These are phyloP conservation scores for Capronia americana DNA, from an alignment of 2,329 filamentous ascomycete genomes.

Conservation along the genomic window DNA sequence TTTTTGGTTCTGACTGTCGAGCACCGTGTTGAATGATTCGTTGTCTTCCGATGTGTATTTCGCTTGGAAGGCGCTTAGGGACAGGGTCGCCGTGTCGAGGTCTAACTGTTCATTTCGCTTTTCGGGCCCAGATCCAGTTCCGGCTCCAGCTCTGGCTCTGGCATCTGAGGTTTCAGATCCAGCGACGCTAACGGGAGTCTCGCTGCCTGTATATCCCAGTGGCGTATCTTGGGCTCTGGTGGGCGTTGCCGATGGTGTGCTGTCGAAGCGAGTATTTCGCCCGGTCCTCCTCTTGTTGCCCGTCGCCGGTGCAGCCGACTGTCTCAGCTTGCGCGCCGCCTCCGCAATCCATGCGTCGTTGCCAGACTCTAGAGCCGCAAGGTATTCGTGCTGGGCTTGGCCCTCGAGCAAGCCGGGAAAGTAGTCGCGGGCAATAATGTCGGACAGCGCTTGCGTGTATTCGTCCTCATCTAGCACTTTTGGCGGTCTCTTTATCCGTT, in stretches of 20 bases:
- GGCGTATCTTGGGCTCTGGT: slow-evolving; percentile 34
- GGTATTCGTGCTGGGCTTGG: slow-evolving; percentile 87
- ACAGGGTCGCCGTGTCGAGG: slow-evolving; percentile 75
- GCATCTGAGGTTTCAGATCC: slow-evolving; percentile 43
- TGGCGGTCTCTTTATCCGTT: slow-evolving; percentile 88
- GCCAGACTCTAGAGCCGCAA: slow-evolving; percentile 86
- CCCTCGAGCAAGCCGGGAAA: slow-evolving; percentile 89
- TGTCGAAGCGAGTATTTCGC: slow-evolving; percentile 40
- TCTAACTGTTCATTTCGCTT: slow-evolving; percentile 46
- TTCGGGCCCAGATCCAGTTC: slow-evolving; percentile 39
- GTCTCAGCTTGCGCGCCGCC: slow-evolving; percentile 72
- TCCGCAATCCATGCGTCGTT: slow-evolving; percentile 85
- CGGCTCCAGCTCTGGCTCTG: slow-evolving; percentile 46
- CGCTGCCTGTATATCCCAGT: slow-evolving; percentile 43
- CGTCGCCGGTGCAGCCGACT: slow-evolving; percentile 81
- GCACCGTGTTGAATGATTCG: slow-evolving; percentile 89
- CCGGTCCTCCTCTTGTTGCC: slow-evolving; percentile 37
- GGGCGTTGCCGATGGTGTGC: slow-evolving; percentile 27
- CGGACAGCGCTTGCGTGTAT: slow-evolving; percentile 86
- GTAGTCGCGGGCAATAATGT: slow-evolving; percentile 96
- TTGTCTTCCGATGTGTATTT: slow-evolving; percentile 98
- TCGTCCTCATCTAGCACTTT: slow-evolving; percentile 91
- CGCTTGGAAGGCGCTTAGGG: slow-evolving; percentile 82
- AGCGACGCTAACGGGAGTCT: slow-evolving; percentile 63
- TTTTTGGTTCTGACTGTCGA: slow-evolving; percentile 90